Evolutionary conservation across 495 filamentous ascomycete species (phyloP).

Genomic region (Margaritispora aquatica): DNA sequence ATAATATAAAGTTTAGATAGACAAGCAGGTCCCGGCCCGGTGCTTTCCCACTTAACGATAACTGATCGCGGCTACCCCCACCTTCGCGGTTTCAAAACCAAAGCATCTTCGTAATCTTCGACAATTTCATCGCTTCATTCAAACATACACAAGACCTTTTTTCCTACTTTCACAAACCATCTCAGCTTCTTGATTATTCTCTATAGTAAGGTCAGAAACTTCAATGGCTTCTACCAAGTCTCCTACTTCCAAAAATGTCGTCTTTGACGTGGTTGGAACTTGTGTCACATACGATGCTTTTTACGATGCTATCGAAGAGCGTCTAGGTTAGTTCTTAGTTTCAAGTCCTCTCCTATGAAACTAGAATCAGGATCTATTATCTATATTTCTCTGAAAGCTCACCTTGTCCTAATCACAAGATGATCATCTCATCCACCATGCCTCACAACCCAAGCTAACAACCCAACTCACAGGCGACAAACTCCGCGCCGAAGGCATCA

Average conservation of each 20-base stretch:
- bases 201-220: background rate
- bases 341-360: background rate
- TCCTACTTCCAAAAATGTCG: constrained; percentile 23
- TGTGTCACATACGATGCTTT: constrained; percentile 36
- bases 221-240: constrained; percentile 17
- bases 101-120: background rate
- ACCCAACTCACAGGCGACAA: constrained; percentile 23
- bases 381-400: background rate
- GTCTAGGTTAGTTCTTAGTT: background rate
- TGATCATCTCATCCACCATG: background rate
- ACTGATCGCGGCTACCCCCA: no score
- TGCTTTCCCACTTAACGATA: background rate
- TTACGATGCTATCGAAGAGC: constrained; percentile 24
- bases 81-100: background rate
- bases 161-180: background rate
- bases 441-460: background rate
- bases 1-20: no score
- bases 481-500: constrained; percentile 29
- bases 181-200: background rate
- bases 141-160: background rate
- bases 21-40: background rate
- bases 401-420: no score
- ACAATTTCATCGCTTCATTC: background rate
- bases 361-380: background rate
- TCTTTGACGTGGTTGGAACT: constrained; percentile 41